Conservation (phyloP, 495 filamentous ascomycete species). For the Penicillium lagena region DNA sequence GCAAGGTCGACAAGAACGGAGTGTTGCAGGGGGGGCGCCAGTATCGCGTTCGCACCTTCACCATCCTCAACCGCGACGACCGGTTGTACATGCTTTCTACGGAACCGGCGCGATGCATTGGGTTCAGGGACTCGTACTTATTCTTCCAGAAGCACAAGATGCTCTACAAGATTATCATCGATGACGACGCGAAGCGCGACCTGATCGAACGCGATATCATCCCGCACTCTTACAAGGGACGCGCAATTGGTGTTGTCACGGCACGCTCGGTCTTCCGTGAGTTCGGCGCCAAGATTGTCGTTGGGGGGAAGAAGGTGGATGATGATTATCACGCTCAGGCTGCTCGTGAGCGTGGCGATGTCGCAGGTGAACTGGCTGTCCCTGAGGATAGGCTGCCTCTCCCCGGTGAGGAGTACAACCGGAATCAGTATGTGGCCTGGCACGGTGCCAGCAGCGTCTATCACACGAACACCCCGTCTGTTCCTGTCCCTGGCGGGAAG, state of each 20-base stretch:
- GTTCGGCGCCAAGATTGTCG: slow-evolving; percentile 89
- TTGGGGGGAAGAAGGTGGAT: slow-evolving; percentile 75
- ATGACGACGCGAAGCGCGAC: slow-evolving; percentile 86
- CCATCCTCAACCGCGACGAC: slow-evolving; percentile 73
- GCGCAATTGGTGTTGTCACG: slow-evolving; percentile 94
- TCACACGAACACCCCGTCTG: slow-evolving; percentile 70
- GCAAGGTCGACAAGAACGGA: slow-evolving; percentile 86
- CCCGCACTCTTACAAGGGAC: slow-evolving; percentile 95
- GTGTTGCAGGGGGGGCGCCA: slow-evolving; percentile 74
- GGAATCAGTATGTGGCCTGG: slow-evolving; percentile 97
- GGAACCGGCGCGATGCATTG: slow-evolving; percentile 91
- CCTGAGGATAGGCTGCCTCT: slow-evolving; percentile 70
- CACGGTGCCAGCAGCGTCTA: slow-evolving; percentile 94
- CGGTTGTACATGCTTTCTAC: slow-evolving; percentile 96
- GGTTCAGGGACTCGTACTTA: slow-evolving; percentile 93
- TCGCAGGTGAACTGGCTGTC: slow-evolving; percentile 87
- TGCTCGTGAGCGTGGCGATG: slow-evolving; percentile 69
- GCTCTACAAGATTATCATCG: slow-evolving; percentile 92
- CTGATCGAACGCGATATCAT: slow-evolving; percentile 92
- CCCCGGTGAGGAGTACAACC: slow-evolving; percentile 75
- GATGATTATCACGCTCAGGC: slow-evolving; percentile 87
- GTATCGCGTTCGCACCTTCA: slow-evolving; percentile 92
- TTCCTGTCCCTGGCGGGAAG: slow-evolving; percentile 72
- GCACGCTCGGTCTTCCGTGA: slow-evolving; percentile 95
- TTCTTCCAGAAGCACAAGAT: slow-evolving; percentile 97